Percentiles rank a stretch among this genome's conserved stretches.
These are phyloP conservation scores for Cyberlindnera samutprakarnensis DNA, from an alignment of 805 yeast genomes.

Conservation along the genomic window DNA sequence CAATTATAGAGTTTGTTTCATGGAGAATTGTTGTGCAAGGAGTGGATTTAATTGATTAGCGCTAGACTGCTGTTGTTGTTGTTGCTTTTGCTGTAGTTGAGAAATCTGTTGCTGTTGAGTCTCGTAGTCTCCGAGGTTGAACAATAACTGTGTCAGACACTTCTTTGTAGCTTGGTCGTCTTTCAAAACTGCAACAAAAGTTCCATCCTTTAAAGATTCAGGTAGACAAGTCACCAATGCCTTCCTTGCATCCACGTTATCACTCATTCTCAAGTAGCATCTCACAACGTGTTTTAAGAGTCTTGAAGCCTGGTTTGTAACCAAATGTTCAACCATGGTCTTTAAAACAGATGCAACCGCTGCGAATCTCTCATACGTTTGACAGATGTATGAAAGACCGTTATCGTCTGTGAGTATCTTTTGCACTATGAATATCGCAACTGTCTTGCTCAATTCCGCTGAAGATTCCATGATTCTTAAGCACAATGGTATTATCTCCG, in stretches of 20 bases:
- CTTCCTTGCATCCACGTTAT: slow-evolving; percentile 83
- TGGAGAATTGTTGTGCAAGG: too few species aligned
- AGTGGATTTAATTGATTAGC: too few species aligned
- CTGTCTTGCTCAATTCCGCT: slow-evolving; percentile 89
- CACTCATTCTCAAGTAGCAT: slow-evolving; percentile 85
- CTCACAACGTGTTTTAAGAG: slow-evolving; percentile 88
- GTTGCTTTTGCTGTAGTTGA: too few species aligned
- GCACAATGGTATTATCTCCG: slow-evolving; percentile 94
- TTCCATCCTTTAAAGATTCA: slow-evolving; percentile 78
- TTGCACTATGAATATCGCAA: slow-evolving; percentile 92
- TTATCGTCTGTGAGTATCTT: slow-evolving; percentile 87
- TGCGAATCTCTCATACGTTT: slow-evolving; percentile 88
- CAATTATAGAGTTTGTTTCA: too few species aligned
- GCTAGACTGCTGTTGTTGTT: too few species aligned
- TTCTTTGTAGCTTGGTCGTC: slow-evolving; percentile 87
- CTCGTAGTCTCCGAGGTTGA: slow-evolving; percentile 46
- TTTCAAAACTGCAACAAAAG: slow-evolving; percentile 68
- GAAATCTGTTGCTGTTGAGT: slow-evolving; percentile 16
- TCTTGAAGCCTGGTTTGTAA: slow-evolving; percentile 70
- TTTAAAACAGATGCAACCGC: slow-evolving; percentile 88
- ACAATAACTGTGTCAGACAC: slow-evolving; percentile 75
- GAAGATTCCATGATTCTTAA: slow-evolving; percentile 92
- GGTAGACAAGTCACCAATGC: slow-evolving; percentile 81
- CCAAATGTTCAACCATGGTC: slow-evolving; percentile 81
- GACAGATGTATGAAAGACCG: slow-evolving; percentile 88